These are phyloP conservation scores for Tuber microsphaerosporum DNA, from an alignment of 495 filamentous ascomycete species.

Conservation along the genomic window DNA sequence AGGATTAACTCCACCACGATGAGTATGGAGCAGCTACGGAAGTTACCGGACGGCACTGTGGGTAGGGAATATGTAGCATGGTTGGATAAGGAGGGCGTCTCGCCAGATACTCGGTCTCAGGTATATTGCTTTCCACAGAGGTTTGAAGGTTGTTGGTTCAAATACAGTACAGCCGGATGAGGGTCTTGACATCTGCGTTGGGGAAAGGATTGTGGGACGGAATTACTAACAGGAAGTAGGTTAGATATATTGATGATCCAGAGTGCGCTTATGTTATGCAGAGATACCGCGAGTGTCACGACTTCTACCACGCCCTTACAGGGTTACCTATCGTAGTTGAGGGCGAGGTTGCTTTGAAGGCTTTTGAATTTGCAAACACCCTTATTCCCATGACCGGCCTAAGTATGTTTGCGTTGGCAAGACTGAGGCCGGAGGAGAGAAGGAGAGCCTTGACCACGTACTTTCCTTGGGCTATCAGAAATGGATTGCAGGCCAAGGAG, in stretches of 20 bases:
- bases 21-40: constrained; percentile 60
- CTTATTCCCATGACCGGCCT: constrained; percentile 91
- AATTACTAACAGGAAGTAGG: constrained; percentile 43
- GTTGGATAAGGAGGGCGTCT: constrained; percentile 87
- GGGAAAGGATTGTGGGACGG: background rate
- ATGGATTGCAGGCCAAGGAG: constrained; percentile 68
- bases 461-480: constrained; percentile 82
- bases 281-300: constrained; percentile 93
- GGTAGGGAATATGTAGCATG: constrained; percentile 79
- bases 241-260: constrained; percentile 84
- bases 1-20: constrained; percentile 77
- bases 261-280: constrained; percentile 99
- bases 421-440: constrained; percentile 70
- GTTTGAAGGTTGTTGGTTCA: background rate
- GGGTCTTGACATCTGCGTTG: background rate
- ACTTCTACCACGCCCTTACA: constrained; percentile 95
- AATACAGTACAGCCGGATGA: background rate
- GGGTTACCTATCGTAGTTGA: constrained; percentile 86
- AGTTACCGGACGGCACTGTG: constrained; percentile 64
- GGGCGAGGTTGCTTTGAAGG: constrained; percentile 90
- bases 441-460: constrained; percentile 65
- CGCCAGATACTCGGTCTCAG: constrained; percentile 68
- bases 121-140: constrained; percentile 2
- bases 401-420: constrained; percentile 60
- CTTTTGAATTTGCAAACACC: constrained; percentile 93